Evolutionary conservation across 345 rosid species (phyloP).

Genomic region (Citrus glauca): DNA sequence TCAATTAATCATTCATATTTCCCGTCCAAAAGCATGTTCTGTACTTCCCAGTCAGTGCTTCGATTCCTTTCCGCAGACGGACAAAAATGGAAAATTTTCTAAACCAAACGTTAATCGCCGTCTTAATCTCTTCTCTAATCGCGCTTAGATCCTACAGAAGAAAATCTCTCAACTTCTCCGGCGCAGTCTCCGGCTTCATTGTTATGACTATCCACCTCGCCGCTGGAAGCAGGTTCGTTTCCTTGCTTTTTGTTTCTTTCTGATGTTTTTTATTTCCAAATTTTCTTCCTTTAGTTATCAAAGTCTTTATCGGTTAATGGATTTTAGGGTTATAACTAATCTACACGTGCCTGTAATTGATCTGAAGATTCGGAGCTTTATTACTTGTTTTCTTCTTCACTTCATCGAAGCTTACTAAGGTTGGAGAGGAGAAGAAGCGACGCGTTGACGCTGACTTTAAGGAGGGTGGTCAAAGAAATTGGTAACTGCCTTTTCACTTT

Average conservation of each 20-base stretch:
- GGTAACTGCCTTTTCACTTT: constrained; percentile 33
- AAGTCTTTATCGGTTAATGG: background rate
- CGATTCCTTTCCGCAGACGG: background rate
- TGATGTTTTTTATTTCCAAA: background rate
- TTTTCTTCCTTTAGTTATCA: background rate
- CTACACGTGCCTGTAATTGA: background rate
- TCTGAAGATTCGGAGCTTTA: constrained; percentile 74
- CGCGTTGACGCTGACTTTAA: constrained; percentile 74
- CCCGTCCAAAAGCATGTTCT: background rate
- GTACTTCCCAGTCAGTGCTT: too few relatives aligned
- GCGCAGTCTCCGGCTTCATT: constrained; percentile 71
- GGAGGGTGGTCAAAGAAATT: constrained; percentile 94
- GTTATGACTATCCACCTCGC: constrained; percentile 73
- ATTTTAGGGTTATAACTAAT: background rate
- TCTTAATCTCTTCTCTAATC: constrained; percentile 44
- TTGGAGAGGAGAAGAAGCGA: constrained; percentile 85
- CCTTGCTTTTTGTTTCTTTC: background rate
- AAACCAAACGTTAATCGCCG: constrained; percentile 46
- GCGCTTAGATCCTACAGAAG: constrained; percentile 64
- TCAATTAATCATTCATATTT: background rate
- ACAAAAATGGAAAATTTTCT: constrained; percentile 39
- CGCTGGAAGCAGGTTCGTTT: constrained; percentile 57
- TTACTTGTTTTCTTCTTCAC: constrained; percentile 73
- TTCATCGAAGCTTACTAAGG: constrained; percentile 88
- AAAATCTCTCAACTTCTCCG: constrained; percentile 81